Evolutionary conservation across 441 rosid species (phyloP).

Genomic region (Gossypium davidsonii): DNA sequence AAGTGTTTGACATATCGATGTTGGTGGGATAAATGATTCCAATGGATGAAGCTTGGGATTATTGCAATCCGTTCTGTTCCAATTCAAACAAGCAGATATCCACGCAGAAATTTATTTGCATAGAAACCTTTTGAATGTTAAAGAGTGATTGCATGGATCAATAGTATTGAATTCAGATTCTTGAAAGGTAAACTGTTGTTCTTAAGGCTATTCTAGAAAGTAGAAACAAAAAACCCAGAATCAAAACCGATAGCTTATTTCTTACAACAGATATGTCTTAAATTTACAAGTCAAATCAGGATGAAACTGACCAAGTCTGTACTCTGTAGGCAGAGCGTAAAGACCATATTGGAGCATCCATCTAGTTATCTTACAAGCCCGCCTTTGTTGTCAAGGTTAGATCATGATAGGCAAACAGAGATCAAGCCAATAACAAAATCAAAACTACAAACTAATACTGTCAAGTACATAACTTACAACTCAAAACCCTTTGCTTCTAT

Average conservation of each 20-base stretch:
- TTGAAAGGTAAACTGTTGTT: not conserved
- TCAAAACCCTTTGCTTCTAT: conserved; percentile 19
- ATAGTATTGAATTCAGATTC: not conserved
- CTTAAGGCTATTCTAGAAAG: not conserved
- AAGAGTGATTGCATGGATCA: not conserved
- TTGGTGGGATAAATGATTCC: not conserved
- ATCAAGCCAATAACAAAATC: conserved; percentile 2
- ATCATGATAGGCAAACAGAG: conserved; percentile 10
- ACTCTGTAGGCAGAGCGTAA: not conserved
- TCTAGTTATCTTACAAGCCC: not conserved
- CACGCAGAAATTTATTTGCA: not conserved
- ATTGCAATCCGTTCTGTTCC: not conserved
- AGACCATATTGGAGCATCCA: not conserved
- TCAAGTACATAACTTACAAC: conserved; percentile 40
- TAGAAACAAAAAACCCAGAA: not conserved
- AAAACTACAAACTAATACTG: conserved; percentile 23
- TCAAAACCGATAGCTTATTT: not conserved
- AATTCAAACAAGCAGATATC: not conserved
- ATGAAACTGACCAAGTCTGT: not conserved
- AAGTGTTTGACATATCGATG: not conserved
- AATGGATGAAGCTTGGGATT: not conserved
- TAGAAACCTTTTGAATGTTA: not conserved
- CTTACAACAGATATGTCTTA: not conserved
- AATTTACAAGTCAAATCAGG: not conserved
- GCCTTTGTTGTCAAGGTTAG: not conserved